Conservation (phyloP, 176 grass and related monocot genomes). For the Ensete ventricosum region DNA sequence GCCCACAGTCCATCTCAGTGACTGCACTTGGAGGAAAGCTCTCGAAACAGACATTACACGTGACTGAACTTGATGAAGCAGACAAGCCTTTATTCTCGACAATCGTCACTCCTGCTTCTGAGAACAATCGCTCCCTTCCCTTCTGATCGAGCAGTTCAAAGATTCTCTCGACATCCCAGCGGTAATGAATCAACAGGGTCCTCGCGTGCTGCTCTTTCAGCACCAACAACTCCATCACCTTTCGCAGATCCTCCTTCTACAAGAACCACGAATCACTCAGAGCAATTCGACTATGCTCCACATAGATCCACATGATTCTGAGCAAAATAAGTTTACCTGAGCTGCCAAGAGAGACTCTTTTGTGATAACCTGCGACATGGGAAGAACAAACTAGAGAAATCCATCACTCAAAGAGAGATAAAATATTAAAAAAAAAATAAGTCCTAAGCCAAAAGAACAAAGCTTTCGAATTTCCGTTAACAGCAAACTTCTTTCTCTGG, state of each 20-base stretch:
- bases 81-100: slow-evolving; percentile 12
- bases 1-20: slow-evolving; percentile 90
- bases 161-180: slow-evolving; percentile 90
- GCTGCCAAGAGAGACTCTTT: slow-evolving; percentile 71
- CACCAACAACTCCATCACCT: slow-evolving; percentile 72
- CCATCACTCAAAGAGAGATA: background rate
- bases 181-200: slow-evolving; percentile 88
- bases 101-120: slow-evolving; percentile 58
- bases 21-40: slow-evolving; percentile 28
- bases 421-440: background rate
- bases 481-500: background rate
- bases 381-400: slow-evolving; percentile 13
- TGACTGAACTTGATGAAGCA: slow-evolving; percentile 23
- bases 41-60: slow-evolving; percentile 79
- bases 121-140: slow-evolving; percentile 69
- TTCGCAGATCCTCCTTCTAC: slow-evolving; percentile 86
- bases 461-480: background rate
- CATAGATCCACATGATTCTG: background rate
- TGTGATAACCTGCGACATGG: slow-evolving; percentile 70
- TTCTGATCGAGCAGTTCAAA: slow-evolving; percentile 96
- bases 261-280: background rate
- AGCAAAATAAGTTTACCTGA: slow-evolving; percentile 42
- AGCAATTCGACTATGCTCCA: background rate
- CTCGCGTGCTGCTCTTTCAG: slow-evolving; percentile 78
- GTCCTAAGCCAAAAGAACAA: background rate